Conservation (phyloP, 768 basidiomycete genomes). For the Leccinum boreale region DNA sequence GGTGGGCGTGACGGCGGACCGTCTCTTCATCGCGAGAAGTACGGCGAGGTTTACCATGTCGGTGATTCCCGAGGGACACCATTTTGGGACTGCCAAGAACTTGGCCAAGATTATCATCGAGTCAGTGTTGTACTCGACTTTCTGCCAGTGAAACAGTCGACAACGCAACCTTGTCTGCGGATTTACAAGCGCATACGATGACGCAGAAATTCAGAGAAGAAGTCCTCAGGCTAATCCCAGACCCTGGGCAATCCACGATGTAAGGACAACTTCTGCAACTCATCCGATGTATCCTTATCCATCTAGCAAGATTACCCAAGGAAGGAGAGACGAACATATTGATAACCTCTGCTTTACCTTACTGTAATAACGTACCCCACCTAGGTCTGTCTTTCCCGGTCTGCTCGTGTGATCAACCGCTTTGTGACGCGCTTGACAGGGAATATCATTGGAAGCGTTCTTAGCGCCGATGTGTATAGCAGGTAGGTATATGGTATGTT, state of each 20-base stretch:
- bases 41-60: neutral
- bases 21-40: too few species aligned
- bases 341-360: slow-evolving; percentile 93
- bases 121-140: neutral
- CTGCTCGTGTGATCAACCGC: slow-evolving; percentile 3
- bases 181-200: slow-evolving; percentile 33
- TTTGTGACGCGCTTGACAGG: slow-evolving; percentile 37
- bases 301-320: slow-evolving; percentile 58
- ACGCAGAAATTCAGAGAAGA: slow-evolving; percentile 53
- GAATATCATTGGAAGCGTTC: slow-evolving; percentile 91
- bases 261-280: slow-evolving; percentile 23
- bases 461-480: slow-evolving; percentile 97
- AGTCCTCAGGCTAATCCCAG: slow-evolving; percentile 47
- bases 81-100: neutral
- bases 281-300: neutral
- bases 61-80: neutral
- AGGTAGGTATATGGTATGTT: slow-evolving; percentile 50
- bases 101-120: neutral
- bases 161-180: neutral
- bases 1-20: too few species aligned
- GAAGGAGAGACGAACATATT: slow-evolving; percentile 85
- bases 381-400: slow-evolving; percentile 54
- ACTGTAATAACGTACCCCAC: slow-evolving; percentile 97
- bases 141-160: neutral
- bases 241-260: slow-evolving; percentile 52